Evolutionary conservation across 768 basidiomycete species (phyloP).

Genomic region (Myochromella boudieri): DNA sequence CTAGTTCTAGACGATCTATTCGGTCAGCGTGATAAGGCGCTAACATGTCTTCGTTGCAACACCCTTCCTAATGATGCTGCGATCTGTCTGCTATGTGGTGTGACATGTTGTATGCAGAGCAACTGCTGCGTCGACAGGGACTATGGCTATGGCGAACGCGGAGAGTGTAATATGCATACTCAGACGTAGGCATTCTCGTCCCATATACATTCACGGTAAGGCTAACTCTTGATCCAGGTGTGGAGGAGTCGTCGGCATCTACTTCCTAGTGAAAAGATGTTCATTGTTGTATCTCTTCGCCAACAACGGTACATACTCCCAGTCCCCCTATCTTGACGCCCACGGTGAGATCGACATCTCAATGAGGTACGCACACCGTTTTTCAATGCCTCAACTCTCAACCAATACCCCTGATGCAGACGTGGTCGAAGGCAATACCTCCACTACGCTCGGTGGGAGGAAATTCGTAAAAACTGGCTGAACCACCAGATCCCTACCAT

Average conservation of each 20-base stretch:
- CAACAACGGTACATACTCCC: constrained; percentile 83
- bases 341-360: constrained; percentile 93
- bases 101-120: constrained; percentile 85
- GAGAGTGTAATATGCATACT: constrained; percentile 95
- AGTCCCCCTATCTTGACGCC: constrained; percentile 89
- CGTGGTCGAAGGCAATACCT: constrained; percentile 88
- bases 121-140: constrained; percentile 83
- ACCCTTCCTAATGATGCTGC: constrained; percentile 84
- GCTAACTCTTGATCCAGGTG: constrained; percentile 53
- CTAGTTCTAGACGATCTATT: constrained; percentile 82
- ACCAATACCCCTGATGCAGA: constrained; percentile 34
- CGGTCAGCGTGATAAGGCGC: constrained; percentile 65
- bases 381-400: not conserved
- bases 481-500: constrained; percentile 87
- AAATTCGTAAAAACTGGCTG: constrained; percentile 88
- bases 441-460: constrained; percentile 86
- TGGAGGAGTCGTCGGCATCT: constrained; percentile 85
- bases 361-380: constrained; percentile 70
- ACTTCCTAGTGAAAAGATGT: constrained; percentile 90
- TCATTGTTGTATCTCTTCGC: constrained; percentile 87
- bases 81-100: constrained; percentile 89
- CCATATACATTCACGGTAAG: not conserved
- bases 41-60: constrained; percentile 75
- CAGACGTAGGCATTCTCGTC: constrained; percentile 67
- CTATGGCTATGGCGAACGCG: constrained; percentile 60